Conservation (phyloP, 192 early-diverging fungal genomes). For the Umbelopsis sp. region DNA sequence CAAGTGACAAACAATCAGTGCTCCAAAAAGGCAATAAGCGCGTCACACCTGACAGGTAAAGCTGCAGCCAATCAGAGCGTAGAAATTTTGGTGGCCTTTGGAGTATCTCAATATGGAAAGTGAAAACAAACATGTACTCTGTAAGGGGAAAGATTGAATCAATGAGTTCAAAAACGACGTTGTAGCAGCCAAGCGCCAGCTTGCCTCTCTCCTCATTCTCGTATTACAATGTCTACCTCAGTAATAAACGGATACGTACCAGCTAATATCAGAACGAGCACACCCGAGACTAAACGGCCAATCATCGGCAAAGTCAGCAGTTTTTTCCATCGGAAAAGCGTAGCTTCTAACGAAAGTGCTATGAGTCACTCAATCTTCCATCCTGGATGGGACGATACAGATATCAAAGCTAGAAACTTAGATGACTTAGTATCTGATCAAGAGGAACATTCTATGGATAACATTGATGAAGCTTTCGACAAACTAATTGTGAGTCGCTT, state of each 20-base stretch:
- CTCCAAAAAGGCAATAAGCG: not conserved
- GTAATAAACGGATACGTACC: conserved; percentile 4
- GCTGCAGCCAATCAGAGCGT: not conserved
- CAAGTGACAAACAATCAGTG: not conserved
- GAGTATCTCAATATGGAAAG: not conserved
- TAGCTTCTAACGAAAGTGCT: conserved; percentile 6
- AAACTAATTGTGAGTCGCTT: conserved; percentile 27
- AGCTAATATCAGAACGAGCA: not conserved
- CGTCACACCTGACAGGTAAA: not conserved
- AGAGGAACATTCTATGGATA: not conserved
- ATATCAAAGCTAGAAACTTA: not conserved
- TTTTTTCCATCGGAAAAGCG: conserved; percentile 7
- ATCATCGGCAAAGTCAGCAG: conserved; percentile 21
- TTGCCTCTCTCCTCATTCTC: not conserved
- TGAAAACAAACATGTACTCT: conserved; percentile 14
- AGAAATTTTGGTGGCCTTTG: not conserved
- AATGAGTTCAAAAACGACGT: not conserved
- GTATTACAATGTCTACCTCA: not conserved
- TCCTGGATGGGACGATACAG: not conserved
- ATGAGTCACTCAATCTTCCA: conserved; percentile 3
- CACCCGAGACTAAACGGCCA: not conserved
- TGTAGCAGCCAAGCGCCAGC: not conserved
- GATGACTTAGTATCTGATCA: not conserved
- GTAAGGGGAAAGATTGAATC: conserved; percentile 1
- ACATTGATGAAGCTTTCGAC: conserved; percentile 33